Base-by-base conservation (phyloP, 768 basidiomycete genomes). In the Tremella mesenterica region DNA sequence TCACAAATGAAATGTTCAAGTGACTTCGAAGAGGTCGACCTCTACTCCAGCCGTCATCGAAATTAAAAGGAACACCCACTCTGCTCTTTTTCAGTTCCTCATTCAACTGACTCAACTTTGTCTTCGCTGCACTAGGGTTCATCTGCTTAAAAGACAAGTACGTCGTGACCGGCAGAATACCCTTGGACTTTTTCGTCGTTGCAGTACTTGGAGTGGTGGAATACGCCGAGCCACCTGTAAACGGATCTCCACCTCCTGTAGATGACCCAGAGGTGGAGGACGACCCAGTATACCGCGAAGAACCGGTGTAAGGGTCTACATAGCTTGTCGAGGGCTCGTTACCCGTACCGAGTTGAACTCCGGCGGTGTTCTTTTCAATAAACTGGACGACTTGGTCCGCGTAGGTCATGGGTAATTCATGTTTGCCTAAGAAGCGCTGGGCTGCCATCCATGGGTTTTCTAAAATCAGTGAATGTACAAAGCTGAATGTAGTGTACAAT, bases 401-500 rank as follows among this genome's bases (percentile, higher is more conserved):
- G 67, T 97, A 91, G 4, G 77, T 78, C 57, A 82, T 64, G 0
- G 95, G 85, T 6, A 99, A 79, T 31, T 96, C 85, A 68, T 99
- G 86, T 46, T 76, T 76, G 53, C 83, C 77, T 41, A 97, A 74
- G 78, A 97, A 99, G 23, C 81, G 81, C 70, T 92, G 87, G 0
- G 95, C 95, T 6, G 89, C 92, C 10, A 76, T 70, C 73, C 83
- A 96, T 0, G 92, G 85, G 72, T 96, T 96, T 61, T 97, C 92
- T 95, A 21, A 20, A 38, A 18, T 51, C 49, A 52, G 44, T 34
- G 18, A 34, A 10, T 18, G 33, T 7, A 34, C n/a, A 28, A n/a
- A n/a, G n/a, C n/a, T n/a, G n/a, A n/a, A n/a, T n/a, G n/a, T n/a
- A n/a, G n/a, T n/a, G n/a, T n/a, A n/a, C n/a, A n/a, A n/a, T n/a